A percentile compares a stretch with the other conserved stretches of the same genome.
These are phyloP conservation scores for Serendipita vermifera DNA, from an alignment of 768 basidiomycete genomes.

Conservation along the genomic window DNA sequence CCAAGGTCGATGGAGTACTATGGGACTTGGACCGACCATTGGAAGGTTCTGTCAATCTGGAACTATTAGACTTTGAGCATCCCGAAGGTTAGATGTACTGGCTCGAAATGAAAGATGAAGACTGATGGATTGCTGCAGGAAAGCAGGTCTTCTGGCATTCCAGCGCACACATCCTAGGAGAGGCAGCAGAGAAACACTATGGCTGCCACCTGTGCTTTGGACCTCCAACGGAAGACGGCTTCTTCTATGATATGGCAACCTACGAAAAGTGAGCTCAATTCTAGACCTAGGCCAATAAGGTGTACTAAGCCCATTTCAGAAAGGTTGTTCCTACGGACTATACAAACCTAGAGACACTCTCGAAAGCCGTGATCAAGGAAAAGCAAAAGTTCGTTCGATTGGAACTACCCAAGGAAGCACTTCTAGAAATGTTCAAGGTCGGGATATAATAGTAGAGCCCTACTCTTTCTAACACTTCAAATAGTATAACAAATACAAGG, in stretches of 20 bases:
- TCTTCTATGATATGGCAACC: slow-evolving; percentile 99
- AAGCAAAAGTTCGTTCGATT: slow-evolving; percentile 95
- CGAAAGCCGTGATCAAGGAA: slow-evolving; percentile 83
- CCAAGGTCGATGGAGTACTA: slow-evolving; percentile 78
- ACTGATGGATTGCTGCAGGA: slow-evolving; percentile 32
- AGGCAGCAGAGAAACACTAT: slow-evolving; percentile 91
- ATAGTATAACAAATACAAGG: slow-evolving; percentile 98
- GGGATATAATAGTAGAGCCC: slow-evolving; percentile 18
- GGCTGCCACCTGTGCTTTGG: slow-evolving; percentile 95
- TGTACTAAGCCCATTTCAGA: slow-evolving; percentile 27
- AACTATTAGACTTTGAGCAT: slow-evolving; percentile 85
- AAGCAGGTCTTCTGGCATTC: slow-evolving; percentile 99
- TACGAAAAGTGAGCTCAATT: slow-evolving; percentile 46
- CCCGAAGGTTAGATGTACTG: slow-evolving; percentile 50
- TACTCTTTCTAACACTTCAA: slow-evolving; percentile 8
- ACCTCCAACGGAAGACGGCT: slow-evolving; percentile 93
- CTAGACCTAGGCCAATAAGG: neutral
- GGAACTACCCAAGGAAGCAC: slow-evolving; percentile 84
- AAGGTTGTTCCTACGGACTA: slow-evolving; percentile 74
- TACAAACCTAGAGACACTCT: slow-evolving; percentile 74
- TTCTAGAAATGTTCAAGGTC: slow-evolving; percentile 92
- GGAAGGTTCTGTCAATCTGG: slow-evolving; percentile 68
- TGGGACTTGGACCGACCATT: slow-evolving; percentile 95
- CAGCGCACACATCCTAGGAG: slow-evolving; percentile 94
- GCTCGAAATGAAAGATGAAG: neutral